Evolutionary conservation across 305 asterid species (phyloP), one percentile per base, ranked within the genome.

Genomic region (Fraxinus latifolia): DNA sequence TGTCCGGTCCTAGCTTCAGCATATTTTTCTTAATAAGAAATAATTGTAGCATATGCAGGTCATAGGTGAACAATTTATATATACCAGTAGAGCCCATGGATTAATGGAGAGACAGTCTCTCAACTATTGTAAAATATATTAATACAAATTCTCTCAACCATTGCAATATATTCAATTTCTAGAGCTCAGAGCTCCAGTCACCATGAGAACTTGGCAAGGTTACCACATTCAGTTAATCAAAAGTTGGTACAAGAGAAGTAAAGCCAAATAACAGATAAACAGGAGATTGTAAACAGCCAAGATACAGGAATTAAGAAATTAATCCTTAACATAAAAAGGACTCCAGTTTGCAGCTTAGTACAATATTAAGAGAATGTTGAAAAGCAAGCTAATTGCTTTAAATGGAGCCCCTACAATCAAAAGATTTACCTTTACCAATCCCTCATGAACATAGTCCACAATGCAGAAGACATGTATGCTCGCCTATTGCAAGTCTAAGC

Each of bases 311-410:
- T 44, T 15, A 75, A 2, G 27, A 77, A 31, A 44, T 44, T 44
- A 44, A 50, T 70, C 72, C 36, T 60, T 29, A 53, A 33, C 78
- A 58, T 32, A 62, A 77, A 83, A 83, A 83, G 37, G 72, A 67
- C 44, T 2, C n/a, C 31, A 80, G n/a, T 25, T 25, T 42, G 53
- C 80, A 77, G 58, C 79, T 29, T 60, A 25, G 37, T 47, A 74
- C 65, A 27, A 29, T 2, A 60, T 8, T 29, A 11, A 47, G 62
- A 62, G 29, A 58, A 67, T 47, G 72, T 72, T 60, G 39, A 8
- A 37, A 37, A 27, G 23, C 0, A 4, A n/a, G 8, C 71, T 55
- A 36, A 67, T 74, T 27, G 27, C 25, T 32, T n/a, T 33, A 73
- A 71, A 77, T 34, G 34, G 25, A 37, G 21, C 8, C 31, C 33